Conservation (phyloP, 2,329 filamentous ascomycete species). For the Microdochium paspali region DNA sequence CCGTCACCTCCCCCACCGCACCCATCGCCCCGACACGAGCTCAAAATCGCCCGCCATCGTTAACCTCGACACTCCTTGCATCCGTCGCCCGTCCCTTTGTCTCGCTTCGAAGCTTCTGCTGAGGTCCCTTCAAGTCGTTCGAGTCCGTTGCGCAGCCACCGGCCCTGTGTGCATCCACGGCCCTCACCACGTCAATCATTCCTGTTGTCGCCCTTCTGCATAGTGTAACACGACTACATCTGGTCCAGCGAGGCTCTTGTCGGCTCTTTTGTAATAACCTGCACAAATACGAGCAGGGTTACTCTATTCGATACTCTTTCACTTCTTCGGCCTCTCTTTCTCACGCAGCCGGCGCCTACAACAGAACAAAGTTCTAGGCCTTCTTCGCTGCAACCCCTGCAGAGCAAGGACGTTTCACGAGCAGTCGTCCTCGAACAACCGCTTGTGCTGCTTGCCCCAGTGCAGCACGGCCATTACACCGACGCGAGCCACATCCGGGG, state of each 20-base stretch:
- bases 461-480: background rate
- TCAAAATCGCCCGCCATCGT: slow-evolving; percentile 1
- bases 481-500: background rate
- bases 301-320: slow-evolving; percentile 7
- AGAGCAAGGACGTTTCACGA: background rate
- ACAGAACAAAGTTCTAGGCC: background rate
- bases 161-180: background rate
- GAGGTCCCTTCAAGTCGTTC: background rate
- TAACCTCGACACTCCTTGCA: background rate
- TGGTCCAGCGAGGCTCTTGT: slow-evolving; percentile 4
- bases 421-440: background rate
- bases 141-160: background rate
- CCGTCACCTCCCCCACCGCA: background rate
- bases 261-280: slow-evolving; percentile 7
- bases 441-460: background rate
- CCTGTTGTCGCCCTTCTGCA: background rate
- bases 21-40: background rate
- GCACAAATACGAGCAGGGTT: slow-evolving; percentile 3
- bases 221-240: background rate
- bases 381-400: background rate
- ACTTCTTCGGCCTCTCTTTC: slow-evolving; percentile 3
- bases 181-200: too few species aligned
- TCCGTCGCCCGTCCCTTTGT: background rate
- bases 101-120: background rate
- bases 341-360: background rate